A percentile compares a stretch with the other conserved stretches of the same genome.
Conservation (phyloP, 805 yeast genomes). For the Ogataea neopini region DNA sequence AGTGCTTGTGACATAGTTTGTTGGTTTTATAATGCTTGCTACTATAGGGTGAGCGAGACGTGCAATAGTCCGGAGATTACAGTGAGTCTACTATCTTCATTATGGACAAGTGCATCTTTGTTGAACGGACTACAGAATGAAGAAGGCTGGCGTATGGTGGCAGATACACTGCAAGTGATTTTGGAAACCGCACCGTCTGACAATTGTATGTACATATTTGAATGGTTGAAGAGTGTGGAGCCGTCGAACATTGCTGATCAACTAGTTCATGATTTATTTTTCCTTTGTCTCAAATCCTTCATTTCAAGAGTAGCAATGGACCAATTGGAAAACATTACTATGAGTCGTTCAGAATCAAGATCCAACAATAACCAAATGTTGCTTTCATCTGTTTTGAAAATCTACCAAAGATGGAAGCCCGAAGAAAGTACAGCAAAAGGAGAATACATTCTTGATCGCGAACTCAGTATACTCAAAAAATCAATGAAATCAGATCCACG, state of each 20-base stretch:
- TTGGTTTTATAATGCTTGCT: slow-evolving; percentile 20
- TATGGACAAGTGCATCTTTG: slow-evolving; percentile 15
- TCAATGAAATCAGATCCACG: slow-evolving; percentile 16
- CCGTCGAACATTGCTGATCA: slow-evolving; percentile 8
- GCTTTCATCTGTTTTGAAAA: slow-evolving; percentile 12
- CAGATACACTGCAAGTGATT: slow-evolving; percentile 14
- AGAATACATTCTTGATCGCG: slow-evolving; percentile 20
- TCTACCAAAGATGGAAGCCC: slow-evolving; percentile 21
- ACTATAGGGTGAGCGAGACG: slow-evolving; percentile 11
- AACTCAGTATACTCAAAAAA: slow-evolving; percentile 17
- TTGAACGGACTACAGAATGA: not conserved
- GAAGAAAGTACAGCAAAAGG: slow-evolving; percentile 17
- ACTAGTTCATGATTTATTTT: slow-evolving; percentile 13
- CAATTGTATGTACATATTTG: slow-evolving; percentile 8
- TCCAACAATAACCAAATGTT: slow-evolving; percentile 1
- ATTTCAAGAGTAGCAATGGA: slow-evolving; percentile 19
- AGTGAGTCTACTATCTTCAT: slow-evolving; percentile 13
- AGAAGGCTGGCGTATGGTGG: slow-evolving; percentile 5
- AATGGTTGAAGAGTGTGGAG: slow-evolving; percentile 19
- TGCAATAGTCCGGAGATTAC: slow-evolving; percentile 12
- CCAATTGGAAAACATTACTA: slow-evolving; percentile 15
- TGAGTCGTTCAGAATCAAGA: not conserved
- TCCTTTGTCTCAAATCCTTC: slow-evolving; percentile 15
- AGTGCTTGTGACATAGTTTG: slow-evolving; percentile 16
- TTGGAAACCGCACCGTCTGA: slow-evolving; percentile 13